Conservation (phyloP, 768 basidiomycete genomes). For the Exidia glandulosa region DNA sequence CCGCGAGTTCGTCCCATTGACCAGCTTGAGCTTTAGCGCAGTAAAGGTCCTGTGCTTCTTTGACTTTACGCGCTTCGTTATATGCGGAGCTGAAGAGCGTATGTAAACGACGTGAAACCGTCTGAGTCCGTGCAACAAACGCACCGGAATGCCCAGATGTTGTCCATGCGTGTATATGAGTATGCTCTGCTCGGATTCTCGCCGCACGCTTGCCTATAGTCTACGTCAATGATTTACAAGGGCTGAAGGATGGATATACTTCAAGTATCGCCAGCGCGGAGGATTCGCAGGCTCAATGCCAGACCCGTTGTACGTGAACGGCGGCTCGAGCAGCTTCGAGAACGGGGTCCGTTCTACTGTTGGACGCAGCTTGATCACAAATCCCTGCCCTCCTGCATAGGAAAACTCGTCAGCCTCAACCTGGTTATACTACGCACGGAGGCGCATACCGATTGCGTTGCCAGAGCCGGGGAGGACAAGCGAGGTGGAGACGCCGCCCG, state of each 20-base stretch:
- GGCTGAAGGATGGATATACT: conserved; percentile 30
- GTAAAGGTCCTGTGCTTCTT: conserved; percentile 57
- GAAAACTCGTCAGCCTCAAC: background rate
- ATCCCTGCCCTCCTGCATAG: conserved; percentile 82
- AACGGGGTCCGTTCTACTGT: conserved; percentile 64
- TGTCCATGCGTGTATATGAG: conserved; percentile 50
- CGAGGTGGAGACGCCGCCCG: conserved; percentile 82
- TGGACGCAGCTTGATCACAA: conserved; percentile 73
- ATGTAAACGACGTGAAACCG: conserved; percentile 28
- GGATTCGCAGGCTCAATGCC: conserved; percentile 27
- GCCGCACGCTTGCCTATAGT: conserved; percentile 27
- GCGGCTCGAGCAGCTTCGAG: conserved; percentile 81
- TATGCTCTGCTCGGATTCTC: conserved; percentile 26
- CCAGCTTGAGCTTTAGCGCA: conserved; percentile 46
- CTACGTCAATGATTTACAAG: too few relatives aligned
- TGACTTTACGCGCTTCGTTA: conserved; percentile 57
- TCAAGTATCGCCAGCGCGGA: conserved; percentile 71
- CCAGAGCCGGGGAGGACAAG: conserved; percentile 70
- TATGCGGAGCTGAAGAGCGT: conserved; percentile 63
- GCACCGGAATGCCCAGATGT: background rate
- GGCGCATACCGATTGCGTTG: conserved; percentile 54
- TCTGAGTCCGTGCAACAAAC: too few relatives aligned
- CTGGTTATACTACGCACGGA: conserved; percentile 8
- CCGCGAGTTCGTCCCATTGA: conserved; percentile 19
- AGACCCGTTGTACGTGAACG: conserved; percentile 46